A percentile compares a stretch with the other conserved stretches of the same genome.
phyloP scores from a whole-genome alignment of 768 basidiomycete species.

The Leccinum ochraceum region DNA sequence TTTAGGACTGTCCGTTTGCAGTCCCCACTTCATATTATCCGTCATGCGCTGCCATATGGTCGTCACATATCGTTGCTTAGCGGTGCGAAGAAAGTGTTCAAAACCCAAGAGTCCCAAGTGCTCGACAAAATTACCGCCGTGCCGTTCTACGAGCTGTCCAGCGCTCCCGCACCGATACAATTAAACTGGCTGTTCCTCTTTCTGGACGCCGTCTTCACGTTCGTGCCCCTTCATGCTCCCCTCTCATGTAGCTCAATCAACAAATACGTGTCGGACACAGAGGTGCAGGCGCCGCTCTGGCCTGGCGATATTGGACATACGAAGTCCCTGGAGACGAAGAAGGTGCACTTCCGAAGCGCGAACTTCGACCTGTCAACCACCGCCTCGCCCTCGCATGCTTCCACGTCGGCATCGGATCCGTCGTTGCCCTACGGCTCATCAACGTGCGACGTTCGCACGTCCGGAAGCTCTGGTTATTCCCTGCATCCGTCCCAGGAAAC shows the following conservation, averaged over 20 bases:
- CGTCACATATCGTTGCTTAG: conserved; percentile 20
- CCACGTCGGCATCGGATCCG: conserved; percentile 31
- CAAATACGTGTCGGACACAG: conserved; percentile 7
- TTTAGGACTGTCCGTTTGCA: background rate
- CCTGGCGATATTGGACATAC: conserved; percentile 32
- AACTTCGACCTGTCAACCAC: conserved; percentile 33
- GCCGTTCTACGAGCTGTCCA: conserved; percentile 29
- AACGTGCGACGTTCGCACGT: conserved; percentile 29
- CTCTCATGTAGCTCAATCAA: background rate
- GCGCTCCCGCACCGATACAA: conserved; percentile 21
- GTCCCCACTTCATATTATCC: background rate
- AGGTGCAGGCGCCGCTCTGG: conserved; percentile 27
- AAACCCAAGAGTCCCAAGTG: conserved; percentile 15
- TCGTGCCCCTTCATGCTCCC: conserved; percentile 8
- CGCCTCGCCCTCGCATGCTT: conserved; percentile 30
- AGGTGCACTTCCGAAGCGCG: conserved; percentile 17
- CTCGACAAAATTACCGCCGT: conserved; percentile 20
- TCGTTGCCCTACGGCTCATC: conserved; percentile 29
- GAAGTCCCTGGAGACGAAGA: conserved; percentile 16
- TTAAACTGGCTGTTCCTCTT: conserved; percentile 31
- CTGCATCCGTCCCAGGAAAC: conserved; percentile 23
- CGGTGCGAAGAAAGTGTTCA: conserved; percentile 7
- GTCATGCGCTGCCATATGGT: background rate
- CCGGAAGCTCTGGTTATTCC: conserved; percentile 35
- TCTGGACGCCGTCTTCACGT: conserved; percentile 34